Conservation (phyloP, 2,329 filamentous ascomycete species). For the Paracoccidioides lutzii region DNA sequence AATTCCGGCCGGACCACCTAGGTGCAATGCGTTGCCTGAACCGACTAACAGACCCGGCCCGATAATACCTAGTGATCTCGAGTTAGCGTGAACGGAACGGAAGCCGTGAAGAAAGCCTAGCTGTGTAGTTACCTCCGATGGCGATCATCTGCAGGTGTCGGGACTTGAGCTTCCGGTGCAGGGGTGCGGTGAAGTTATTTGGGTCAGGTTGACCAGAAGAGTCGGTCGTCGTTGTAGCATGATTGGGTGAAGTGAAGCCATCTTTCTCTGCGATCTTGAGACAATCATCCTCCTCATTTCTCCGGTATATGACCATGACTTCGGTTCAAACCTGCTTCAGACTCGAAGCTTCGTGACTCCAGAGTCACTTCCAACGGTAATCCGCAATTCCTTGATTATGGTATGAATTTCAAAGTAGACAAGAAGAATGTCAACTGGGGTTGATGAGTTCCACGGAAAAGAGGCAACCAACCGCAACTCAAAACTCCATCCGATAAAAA, state of each 20-base stretch:
- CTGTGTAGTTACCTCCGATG: constrained; percentile 41
- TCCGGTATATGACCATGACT: no score
- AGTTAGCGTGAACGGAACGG: background rate
- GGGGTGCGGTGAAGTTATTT: constrained; percentile 11
- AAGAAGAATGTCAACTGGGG: no score
- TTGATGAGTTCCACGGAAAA: no score
- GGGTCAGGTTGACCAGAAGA: background rate
- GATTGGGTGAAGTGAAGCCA: background rate
- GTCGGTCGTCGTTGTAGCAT: background rate
- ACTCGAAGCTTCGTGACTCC: no score
- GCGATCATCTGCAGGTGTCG: constrained; percentile 56
- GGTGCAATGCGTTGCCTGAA: constrained; percentile 53
- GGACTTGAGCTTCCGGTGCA: constrained; percentile 39
- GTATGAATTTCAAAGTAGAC: no score
- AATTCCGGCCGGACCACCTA: constrained; percentile 57
- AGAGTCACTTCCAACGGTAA: no score
- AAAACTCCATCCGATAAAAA: no score
- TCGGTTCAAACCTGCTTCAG: no score
- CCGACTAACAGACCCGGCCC: constrained; percentile 62
- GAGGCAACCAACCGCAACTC: no score
- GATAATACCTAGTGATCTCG: constrained; percentile 39
- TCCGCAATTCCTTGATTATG: no score
- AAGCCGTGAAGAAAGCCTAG: constrained; percentile 23
- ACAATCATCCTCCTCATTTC: background rate
- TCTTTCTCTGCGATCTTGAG: background rate